Conservation (phyloP, 768 basidiomycete species). For the Panaeolus papilionaceus region DNA sequence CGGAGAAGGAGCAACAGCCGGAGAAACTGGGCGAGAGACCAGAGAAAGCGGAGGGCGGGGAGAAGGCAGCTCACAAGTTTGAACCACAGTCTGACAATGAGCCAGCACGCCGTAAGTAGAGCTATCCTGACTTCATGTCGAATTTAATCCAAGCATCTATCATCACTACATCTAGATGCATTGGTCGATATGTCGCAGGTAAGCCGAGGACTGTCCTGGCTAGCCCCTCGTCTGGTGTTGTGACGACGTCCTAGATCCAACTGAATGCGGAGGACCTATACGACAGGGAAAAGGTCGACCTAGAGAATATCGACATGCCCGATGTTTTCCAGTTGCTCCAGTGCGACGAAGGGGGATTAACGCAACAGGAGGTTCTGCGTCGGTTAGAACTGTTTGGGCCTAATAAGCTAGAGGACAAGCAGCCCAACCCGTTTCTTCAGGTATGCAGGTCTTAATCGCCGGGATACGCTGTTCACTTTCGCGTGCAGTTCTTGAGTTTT, state of each 20-base stretch:
- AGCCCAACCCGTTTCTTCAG: slow-evolving; percentile 91
- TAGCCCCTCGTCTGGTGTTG: background rate
- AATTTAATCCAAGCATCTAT: background rate
- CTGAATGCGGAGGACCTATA: slow-evolving; percentile 92
- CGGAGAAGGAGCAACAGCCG: background rate
- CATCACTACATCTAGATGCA: background rate
- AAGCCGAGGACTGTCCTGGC: background rate
- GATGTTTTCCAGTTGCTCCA: slow-evolving; percentile 97
- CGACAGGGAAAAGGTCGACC: slow-evolving; percentile 98
- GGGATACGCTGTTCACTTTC: slow-evolving; percentile 2
- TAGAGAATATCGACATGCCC: slow-evolving; percentile 94
- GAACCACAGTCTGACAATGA: background rate
- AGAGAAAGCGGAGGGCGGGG: background rate
- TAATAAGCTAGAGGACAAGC: slow-evolving; percentile 91
- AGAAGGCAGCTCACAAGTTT: background rate
- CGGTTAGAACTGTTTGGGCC: slow-evolving; percentile 95
- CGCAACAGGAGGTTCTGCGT: slow-evolving; percentile 72
- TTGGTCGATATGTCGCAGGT: slow-evolving; percentile 20
- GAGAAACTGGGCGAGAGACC: background rate
- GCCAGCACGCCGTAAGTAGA: background rate
- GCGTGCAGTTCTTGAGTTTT: slow-evolving; percentile 82
- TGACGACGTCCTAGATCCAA: slow-evolving; percentile 60
- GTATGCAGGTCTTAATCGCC: slow-evolving; percentile 37
- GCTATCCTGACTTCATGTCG: background rate
- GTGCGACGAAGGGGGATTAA: slow-evolving; percentile 82